Evolutionary conservation across 2,329 filamentous ascomycete genomes (phyloP).

Genomic region (Alternaria gansuensis): DNA sequence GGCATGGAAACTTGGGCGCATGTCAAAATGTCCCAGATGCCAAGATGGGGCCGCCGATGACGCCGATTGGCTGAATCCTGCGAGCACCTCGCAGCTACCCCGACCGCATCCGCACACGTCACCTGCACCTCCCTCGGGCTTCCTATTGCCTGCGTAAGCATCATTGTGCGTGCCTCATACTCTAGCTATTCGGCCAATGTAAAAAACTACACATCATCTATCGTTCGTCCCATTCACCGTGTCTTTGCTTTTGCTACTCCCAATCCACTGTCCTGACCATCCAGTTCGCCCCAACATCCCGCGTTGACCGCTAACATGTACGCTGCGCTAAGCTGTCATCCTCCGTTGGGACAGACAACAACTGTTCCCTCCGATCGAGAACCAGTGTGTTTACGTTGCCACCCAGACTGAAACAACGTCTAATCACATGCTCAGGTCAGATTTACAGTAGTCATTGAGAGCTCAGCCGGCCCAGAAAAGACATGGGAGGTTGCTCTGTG

Average conservation of each 20-base stretch:
- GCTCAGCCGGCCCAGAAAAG: conserved; percentile 63
- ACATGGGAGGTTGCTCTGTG: conserved; percentile 79
- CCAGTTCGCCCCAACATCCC: conserved; percentile 5
- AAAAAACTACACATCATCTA: conserved; percentile 7
- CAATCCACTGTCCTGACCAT: conserved; percentile 4
- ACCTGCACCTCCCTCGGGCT: conserved; percentile 27
- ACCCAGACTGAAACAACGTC: conserved; percentile 21
- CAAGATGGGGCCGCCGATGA: conserved; percentile 19
- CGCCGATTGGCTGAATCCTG: conserved; percentile 34
- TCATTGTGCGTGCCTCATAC: conserved; percentile 2
- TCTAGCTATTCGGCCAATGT: conserved; percentile 16
- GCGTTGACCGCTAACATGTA: conserved; percentile 52
- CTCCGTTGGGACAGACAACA: conserved; percentile 79
- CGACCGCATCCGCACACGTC: conserved; percentile 36
- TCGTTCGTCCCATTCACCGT: conserved; percentile 8
- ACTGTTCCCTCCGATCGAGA: conserved; percentile 59
- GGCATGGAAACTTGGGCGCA: conserved; percentile 14
- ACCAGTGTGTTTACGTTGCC: conserved; percentile 41
- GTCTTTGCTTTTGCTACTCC: conserved; percentile 8
- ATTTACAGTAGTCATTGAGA: conserved; percentile 76
- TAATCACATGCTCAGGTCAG: conserved; percentile 52
- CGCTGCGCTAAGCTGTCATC: conserved; percentile 68
- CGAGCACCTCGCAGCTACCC: conserved; percentile 28
- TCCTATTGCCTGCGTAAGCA: conserved; percentile 18
- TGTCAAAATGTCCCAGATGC: conserved; percentile 34